Evolutionary conservation across 352 stramenopile species (phyloP), one percentile per base, ranked within the genome.

Genomic region (Phytophthora boehmeriae): DNA sequence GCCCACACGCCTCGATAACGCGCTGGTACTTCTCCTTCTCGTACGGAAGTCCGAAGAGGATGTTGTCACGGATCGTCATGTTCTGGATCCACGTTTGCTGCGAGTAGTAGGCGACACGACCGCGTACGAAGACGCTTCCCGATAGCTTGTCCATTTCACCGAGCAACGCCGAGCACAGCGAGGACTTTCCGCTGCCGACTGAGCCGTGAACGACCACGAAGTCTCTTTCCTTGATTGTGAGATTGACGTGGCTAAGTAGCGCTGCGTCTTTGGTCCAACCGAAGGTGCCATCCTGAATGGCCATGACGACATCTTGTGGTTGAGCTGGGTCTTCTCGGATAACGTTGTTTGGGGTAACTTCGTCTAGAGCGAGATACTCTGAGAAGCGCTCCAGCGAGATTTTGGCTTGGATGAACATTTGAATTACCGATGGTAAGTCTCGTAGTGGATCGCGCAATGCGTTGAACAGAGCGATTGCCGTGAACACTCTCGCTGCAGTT

Each of bases 81-180:
- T 99, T 99, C 66, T 98, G 84, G 55, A 99, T 98, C 76, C 96
- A 98, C 30, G 91, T 71, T 32, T 90, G 75, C 68, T 98, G 91
- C 22, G 88, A 76, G 45, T 84, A 93, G 69, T 93, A 96, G 49
- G 75, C 76, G 1, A 84, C 64, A 2, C 25, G 41, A 0, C 74
- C 78, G n/a, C 68, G 47, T 6, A 90, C 76, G 28, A 77, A 69
- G 0, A 89, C 78, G 0, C 46, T 46, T 0, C 82, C 78, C 0
- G 10, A 11, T 0, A 66, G 10, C 14, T 83, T 86, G 54, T 90
- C 75, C 80, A 99, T 98, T 57, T 99, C 82, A 1, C 83, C 78
- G 1, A 92, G 63, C 3, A 92, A 43, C 2, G 75, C 72, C 2
- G 72, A 72, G 32, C 68, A 82, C 1, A 92, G 43, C 6, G 79